Evolutionary conservation across 176 grass and related monocot species (phyloP), one percentile per base, ranked within the genome.

Genomic region (Phoenix dactylifera): DNA sequence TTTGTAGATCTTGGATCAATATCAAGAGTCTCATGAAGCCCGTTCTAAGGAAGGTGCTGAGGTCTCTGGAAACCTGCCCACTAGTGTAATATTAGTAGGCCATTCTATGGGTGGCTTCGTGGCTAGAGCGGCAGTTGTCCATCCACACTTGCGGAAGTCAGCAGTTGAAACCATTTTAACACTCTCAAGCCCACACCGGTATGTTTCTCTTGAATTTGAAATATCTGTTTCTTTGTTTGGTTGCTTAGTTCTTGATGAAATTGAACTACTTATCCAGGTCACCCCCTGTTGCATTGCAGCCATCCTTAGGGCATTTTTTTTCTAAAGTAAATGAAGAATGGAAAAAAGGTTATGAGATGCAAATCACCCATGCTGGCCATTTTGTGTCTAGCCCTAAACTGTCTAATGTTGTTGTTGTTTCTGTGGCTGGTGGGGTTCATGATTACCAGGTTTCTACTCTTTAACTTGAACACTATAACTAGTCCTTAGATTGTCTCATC

Each of bases 21-120:
- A 97, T 70, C 80, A 68, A 71, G 87, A 97, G 72, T 97, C 93
- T 60, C 73, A 70, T 52, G 75, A 85, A 70, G 72, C 67, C 3
- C 52, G 72, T 66, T 63, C 61, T 69, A 97, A 92, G 22, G 93
- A 84, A 58, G 76, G 73, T 75, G 63, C 58, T 66, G 76, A 82
- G 52, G 60, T 78, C 26, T 71, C 72, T 77, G 54, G 24, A 73
- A 65, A 64, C 57, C 72, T 88, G 66, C 93, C 93, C 29, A 83
- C 78, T 32, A 86, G 81, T 82, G 81, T 97, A 57, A 92, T 97
- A 75, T 69, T 98, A 25, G 79, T 98, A 77, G 93, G 93, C 19
- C 93, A 98, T 77, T 98, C 93, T 15, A 98, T 98, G 93, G 93
- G 93, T 73, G 93, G 93, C 74, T 98, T 98, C 80, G 93, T 98